phyloP scores from a whole-genome alignment of 1,284 basidiomycete genomes.

The Marasmius sp. region DNA sequence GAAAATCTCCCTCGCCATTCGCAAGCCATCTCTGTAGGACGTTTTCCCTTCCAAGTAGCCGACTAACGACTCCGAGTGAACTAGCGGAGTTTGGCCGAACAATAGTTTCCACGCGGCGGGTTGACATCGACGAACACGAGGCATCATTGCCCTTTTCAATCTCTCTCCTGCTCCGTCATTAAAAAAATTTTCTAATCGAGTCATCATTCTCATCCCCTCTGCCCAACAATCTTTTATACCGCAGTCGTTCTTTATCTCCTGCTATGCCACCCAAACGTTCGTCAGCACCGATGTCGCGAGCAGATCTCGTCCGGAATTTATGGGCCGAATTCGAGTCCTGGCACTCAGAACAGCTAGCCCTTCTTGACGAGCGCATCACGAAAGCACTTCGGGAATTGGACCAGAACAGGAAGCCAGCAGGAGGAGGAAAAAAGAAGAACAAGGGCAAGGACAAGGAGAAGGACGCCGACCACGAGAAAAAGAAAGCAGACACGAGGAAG shows the following conservation, averaged over 20 bases:
- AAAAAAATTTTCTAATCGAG: not conserved
- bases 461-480: conserved; percentile 7
- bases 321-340: conserved; percentile 13
- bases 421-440: not conserved
- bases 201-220: conserved; percentile 5
- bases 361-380: conserved; percentile 4
- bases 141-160: conserved; percentile 1
- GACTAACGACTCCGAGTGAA: not conserved
- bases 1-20: not conserved
- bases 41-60: too few species aligned
- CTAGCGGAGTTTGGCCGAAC: not conserved
- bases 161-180: not conserved
- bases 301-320: conserved; percentile 8
- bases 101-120: not conserved
- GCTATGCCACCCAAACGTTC: conserved; percentile 2
- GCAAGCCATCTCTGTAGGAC: too few species aligned
- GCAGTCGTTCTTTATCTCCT: not conserved
- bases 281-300: not conserved
- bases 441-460: conserved; percentile 7
- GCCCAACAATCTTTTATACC: conserved; percentile 2
- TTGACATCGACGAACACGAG: not conserved
- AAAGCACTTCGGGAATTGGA: conserved; percentile 6
- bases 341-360: conserved; percentile 6
- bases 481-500: conserved; percentile 4
- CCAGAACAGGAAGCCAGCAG: conserved; percentile 1